Base-by-base conservation (phyloP, 2,329 filamentous ascomycete genomes). In the Cordyceps farinosa region DNA sequence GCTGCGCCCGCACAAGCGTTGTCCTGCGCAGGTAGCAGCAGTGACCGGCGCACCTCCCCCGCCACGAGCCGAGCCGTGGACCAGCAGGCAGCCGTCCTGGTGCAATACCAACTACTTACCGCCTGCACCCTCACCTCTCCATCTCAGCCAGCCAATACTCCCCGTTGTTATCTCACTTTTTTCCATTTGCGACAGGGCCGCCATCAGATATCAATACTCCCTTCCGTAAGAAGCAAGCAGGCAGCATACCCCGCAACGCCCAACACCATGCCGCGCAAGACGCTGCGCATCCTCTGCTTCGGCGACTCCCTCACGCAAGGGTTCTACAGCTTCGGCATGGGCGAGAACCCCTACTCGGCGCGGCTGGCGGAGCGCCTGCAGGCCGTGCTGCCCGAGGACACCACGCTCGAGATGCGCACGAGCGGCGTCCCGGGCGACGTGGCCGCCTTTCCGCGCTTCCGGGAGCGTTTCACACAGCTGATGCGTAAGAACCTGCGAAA, bases 281-380 rank as follows among this genome's bases (percentile, higher is more conserved):
- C 75, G 36, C 76, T 86, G 34, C 78, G 80, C 69, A 81, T 88
- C 69, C 80, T 88, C 65, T 88, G 86, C 77, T 85, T 88, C 72
- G 86, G 86, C 72, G 80, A 88, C 78, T 87, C 84, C 45, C 80
- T 90, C 52, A 89, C 87, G 6, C 79, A 78, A 13, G 87, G 87
- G 48, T 87, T 77, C 71, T 76, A 78, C 36, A 59, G 66, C 64
- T 74, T 67, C 52, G 83, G 82, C 27, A 57, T 74, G 15, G 70
- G 65, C 57, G 76, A 75, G 51, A 79, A 84, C 64, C 85, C 87
- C 0, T 90, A 89, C 74, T 78, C 79, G 6, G 69, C 72, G 30
- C 76, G 76, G 62, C 75, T 90, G 15, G 69, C 76, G 65, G 70
- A 79, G 59, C 78, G 77, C 64, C 76, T 87, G 40, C 71, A 75